Base-by-base conservation (phyloP, 2,329 filamentous ascomycete genomes). In the Cladobotryum protrusum region DNA sequence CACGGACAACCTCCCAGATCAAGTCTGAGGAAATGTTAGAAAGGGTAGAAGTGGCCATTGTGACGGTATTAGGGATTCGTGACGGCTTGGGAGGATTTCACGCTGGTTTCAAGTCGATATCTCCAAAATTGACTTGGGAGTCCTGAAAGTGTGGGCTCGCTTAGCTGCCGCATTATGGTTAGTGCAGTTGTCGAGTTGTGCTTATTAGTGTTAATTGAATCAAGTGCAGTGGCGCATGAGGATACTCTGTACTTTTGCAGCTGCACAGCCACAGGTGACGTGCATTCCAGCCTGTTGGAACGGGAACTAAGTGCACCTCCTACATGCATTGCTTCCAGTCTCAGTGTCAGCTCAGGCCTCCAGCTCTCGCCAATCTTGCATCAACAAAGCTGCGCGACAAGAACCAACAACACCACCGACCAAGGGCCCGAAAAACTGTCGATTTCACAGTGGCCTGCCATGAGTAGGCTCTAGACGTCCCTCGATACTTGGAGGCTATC, bases 1-100 rank as follows among this genome's bases (percentile, higher is more conserved):
- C 85, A 96, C 91, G 89, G 81, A 86, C 85, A 73, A 95, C 77
- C 82, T 92, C 86, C 92, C 92, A 97, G 80, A 96, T 77, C 66
- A 96, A 81, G 77, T 96, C 91, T 69, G 85, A 75, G 72, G 90
- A 95, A 69, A 95, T 79, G 79, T 90, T 89, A 65, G 83, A 72
- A 63, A 81, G 76, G 52, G 65, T 72, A 74, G 64, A 77, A 65
- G 69, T 68, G 61, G 73, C 70, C 77, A 82, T 81, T 73, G 72
- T 82, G 78, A 56, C 49, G 56, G 50, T 71, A 63, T 66, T 61
- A 65, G 57, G 56, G 61, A 58, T 63, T 62, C 62, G 54, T 50
- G 52, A 57, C 55, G 52, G 45, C 48, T 49, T 50, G 36, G 52
- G 47, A 43, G 37, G 50, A 20, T 47, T 52, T 43, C 17, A 47